phyloP scores from a whole-genome alignment of 257 asterid species.

The Cruciata laevipes region DNA sequence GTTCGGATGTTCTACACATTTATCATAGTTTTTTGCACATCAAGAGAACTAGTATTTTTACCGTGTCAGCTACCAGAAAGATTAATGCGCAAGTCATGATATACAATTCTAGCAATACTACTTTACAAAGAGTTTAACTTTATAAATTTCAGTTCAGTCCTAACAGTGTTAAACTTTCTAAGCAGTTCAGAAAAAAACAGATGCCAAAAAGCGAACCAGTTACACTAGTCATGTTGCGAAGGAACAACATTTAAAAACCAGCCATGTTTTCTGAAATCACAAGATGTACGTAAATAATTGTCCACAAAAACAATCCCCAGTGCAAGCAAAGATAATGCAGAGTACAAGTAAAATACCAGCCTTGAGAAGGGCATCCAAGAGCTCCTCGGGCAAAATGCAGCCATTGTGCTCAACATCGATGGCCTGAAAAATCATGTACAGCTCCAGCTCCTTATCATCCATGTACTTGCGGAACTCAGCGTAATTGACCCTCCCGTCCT shows the following conservation, averaged over 20 bases:
- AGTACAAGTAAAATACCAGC: constrained; percentile 40
- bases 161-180: not conserved
- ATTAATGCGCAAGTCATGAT: no score
- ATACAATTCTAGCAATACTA: not conserved
- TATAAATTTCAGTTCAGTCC: not conserved
- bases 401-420: constrained; percentile 96
- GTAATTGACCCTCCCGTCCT: constrained; percentile 92
- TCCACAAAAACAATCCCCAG: not conserved
- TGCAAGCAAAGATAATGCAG: not conserved
- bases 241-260: no score
- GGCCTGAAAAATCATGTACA: constrained; percentile 90
- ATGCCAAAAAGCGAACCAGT: not conserved
- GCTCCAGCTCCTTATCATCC: constrained; percentile 94
- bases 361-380: constrained; percentile 92
- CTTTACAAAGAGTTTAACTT: not conserved
- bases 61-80: no score
- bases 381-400: constrained; percentile 92
- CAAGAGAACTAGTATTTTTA: not conserved
- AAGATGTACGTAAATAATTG: no score
- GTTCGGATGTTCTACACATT: not conserved
- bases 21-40: not conserved
- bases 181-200: not conserved
- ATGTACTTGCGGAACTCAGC: constrained; percentile 86
- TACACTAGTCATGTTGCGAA: no score
- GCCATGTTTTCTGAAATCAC: no score